These are phyloP conservation scores for Xerocomellus intermedius DNA, from an alignment of 768 basidiomycete species.

Conservation along the genomic window DNA sequence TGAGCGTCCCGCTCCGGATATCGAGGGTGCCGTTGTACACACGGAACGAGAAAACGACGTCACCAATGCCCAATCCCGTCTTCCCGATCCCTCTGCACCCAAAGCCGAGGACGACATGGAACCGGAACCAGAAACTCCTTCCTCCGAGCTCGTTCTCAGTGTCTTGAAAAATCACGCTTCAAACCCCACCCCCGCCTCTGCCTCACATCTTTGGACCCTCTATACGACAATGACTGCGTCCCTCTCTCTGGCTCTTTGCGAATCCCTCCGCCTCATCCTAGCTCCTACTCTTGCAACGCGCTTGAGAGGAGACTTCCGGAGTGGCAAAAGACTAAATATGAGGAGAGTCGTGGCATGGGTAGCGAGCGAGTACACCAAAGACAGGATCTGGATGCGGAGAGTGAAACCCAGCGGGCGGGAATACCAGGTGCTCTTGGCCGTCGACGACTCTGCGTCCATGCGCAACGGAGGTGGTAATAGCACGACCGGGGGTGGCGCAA, in stretches of 20 bases:
- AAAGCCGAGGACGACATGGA: constrained; percentile 31
- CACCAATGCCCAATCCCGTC: background rate
- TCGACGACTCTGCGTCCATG: constrained; percentile 98
- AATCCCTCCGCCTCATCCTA: constrained; percentile 93
- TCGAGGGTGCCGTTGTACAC: constrained; percentile 50
- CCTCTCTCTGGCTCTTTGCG: constrained; percentile 88
- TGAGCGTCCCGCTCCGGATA: constrained; percentile 27
- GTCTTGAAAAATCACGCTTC: constrained; percentile 20
- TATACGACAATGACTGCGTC: constrained; percentile 91
- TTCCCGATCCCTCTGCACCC: constrained; percentile 26
- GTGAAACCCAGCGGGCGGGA: constrained; percentile 92
- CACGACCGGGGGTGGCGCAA: constrained; percentile 26
- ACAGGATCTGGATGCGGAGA: constrained; percentile 97
- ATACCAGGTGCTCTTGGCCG: constrained; percentile 90
- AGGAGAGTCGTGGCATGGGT: constrained; percentile 98
- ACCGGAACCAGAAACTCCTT: constrained; percentile 13
- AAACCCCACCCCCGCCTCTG: constrained; percentile 32
- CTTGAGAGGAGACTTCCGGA: constrained; percentile 94
- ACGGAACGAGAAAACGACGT: constrained; percentile 18
- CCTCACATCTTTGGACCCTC: constrained; percentile 81
- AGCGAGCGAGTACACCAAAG: constrained; percentile 97
- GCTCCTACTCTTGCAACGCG: constrained; percentile 94
- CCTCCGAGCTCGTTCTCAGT: constrained; percentile 21
- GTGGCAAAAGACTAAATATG: constrained; percentile 98
- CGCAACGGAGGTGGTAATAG: constrained; percentile 19